These are phyloP conservation scores for Amanita rimosa DNA, from an alignment of 768 basidiomycete genomes.

Conservation along the genomic window DNA sequence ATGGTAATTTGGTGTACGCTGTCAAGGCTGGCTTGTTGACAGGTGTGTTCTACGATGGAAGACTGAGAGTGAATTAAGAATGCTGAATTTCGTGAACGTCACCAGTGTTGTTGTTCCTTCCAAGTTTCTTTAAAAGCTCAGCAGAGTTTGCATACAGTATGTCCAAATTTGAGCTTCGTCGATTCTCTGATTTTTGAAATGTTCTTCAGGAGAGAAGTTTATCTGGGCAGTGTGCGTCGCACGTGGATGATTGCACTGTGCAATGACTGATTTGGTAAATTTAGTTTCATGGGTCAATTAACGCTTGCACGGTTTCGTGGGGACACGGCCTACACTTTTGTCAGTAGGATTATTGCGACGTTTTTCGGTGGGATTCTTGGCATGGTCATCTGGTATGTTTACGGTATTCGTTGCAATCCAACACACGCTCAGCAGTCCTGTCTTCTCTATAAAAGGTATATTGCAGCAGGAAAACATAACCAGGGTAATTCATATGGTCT, in stretches of 20 bases:
- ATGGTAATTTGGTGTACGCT: constrained; percentile 58
- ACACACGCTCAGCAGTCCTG: background rate
- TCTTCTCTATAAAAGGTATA: constrained; percentile 51
- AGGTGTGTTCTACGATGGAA: constrained; percentile 19
- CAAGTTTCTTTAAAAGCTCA: constrained; percentile 42
- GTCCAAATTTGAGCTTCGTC: constrained; percentile 9
- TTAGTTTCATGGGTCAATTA: constrained; percentile 66
- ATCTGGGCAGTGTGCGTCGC: constrained; percentile 60
- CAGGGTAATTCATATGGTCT: constrained; percentile 58
- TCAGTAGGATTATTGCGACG: constrained; percentile 50
- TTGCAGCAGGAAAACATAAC: constrained; percentile 45
- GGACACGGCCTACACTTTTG: constrained; percentile 59
- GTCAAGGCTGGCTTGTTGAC: constrained; percentile 62
- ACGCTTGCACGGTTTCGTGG: constrained; percentile 63
- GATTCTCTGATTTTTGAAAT: background rate
- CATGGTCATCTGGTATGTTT: constrained; percentile 50
- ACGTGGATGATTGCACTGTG: background rate
- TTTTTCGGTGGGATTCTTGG: constrained; percentile 57
- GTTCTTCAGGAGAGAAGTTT: constrained; percentile 41
- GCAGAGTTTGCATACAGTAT: constrained; percentile 48
- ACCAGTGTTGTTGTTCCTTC: constrained; percentile 48
- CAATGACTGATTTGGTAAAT: background rate
- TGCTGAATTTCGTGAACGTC: background rate
- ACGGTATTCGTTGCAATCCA: background rate
- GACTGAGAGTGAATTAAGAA: background rate